phyloP scores from a whole-genome alignment of 1,284 basidiomycete genomes.

The Athelia psychrophila region DNA sequence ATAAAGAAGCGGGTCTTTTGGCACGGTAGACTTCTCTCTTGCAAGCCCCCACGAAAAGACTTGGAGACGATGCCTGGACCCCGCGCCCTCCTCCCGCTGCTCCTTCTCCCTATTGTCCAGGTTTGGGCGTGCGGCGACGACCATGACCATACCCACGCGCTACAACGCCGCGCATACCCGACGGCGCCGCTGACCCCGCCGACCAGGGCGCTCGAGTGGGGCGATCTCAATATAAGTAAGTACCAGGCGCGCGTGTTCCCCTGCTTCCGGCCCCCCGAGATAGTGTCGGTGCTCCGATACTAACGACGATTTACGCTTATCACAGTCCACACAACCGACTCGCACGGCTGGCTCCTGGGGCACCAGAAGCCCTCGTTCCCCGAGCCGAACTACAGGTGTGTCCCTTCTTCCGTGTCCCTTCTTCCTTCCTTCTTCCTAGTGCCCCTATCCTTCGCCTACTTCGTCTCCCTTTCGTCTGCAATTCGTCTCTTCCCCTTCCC shows the following conservation, averaged over 20 bases:
- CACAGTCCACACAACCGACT: constrained; percentile 73
- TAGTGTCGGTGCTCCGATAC: too few relatives aligned
- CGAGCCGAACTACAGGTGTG: constrained; percentile 72
- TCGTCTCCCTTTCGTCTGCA: not conserved
- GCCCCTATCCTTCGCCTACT: too few relatives aligned
- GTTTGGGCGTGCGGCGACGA: constrained; percentile 9
- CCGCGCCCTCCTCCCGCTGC: too few relatives aligned
- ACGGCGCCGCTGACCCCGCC: constrained; percentile 49
- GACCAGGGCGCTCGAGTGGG: constrained; percentile 65
- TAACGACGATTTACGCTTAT: too few relatives aligned
- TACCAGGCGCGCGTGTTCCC: too few relatives aligned
- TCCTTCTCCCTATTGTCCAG: constrained; percentile 8
- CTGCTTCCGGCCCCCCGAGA: too few relatives aligned
- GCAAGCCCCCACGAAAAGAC: too few relatives aligned
- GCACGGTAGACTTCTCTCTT: too few relatives aligned
- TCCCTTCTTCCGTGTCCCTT: not conserved
- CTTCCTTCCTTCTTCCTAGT: too few relatives aligned
- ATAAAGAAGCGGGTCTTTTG: too few relatives aligned
- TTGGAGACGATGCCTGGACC: too few relatives aligned
- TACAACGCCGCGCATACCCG: constrained; percentile 40
- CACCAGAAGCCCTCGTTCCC: constrained; percentile 69
- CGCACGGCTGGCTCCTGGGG: constrained; percentile 78
- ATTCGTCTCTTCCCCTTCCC: not conserved
- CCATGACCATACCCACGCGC: constrained; percentile 35
- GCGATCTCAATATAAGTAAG: constrained; percentile 63